A percentile compares a stretch with the other conserved stretches of the same genome.
Conservation (phyloP, 306 rosid genomes). For the Rosa persica region DNA sequence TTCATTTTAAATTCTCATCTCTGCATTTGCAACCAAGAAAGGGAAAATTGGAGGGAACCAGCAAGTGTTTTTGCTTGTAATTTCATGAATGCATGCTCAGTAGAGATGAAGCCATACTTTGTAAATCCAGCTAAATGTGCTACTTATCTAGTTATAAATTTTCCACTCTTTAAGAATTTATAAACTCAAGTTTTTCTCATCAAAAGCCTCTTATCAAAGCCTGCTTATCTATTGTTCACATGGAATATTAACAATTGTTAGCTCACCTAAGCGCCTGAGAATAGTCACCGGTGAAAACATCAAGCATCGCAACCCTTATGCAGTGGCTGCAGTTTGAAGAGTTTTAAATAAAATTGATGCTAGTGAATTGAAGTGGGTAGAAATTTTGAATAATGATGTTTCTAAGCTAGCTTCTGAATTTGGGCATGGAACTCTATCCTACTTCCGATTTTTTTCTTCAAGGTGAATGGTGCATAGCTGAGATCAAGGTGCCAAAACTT, state of each 20-base stretch:
- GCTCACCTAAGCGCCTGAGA: background rate
- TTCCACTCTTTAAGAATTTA: background rate
- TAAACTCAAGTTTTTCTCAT: background rate
- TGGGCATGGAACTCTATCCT: background rate
- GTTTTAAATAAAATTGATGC: background rate
- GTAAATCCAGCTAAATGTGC: background rate
- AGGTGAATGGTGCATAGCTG: background rate
- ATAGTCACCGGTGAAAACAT: background rate
- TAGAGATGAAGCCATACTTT: background rate
- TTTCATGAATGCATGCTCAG: background rate
- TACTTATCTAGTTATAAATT: background rate
- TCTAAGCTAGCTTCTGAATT: background rate
- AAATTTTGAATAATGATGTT: background rate
- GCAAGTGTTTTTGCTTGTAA: background rate
- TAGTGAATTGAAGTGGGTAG: background rate
- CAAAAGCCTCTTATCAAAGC: background rate
- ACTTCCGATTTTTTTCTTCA: background rate
- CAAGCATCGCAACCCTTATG: background rate
- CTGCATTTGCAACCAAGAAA: background rate
- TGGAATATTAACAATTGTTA: background rate
- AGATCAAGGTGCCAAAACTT: conserved; percentile 13
- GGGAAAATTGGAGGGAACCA: background rate
- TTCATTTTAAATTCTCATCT: background rate
- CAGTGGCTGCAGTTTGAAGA: background rate
- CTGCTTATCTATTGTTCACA: background rate